These are phyloP conservation scores for Boletus barrowsii DNA, from an alignment of 768 basidiomycete species.

Conservation along the genomic window DNA sequence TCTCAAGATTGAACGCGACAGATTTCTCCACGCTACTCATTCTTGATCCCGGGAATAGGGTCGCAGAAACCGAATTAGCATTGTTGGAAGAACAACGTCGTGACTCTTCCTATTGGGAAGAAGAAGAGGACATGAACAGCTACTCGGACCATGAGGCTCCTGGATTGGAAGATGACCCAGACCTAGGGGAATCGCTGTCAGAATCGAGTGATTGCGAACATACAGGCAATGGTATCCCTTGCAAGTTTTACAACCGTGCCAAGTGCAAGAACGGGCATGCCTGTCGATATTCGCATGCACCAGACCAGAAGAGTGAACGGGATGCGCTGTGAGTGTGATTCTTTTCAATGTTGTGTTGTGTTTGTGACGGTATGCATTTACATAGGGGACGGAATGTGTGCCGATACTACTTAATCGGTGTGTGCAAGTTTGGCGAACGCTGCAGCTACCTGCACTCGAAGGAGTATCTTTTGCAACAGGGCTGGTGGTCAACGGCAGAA, in stretches of 20 bases:
- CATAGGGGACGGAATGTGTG: conserved; percentile 54
- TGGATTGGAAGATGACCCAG: conserved; percentile 24
- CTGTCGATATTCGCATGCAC: conserved; percentile 52
- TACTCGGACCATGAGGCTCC: conserved; percentile 18
- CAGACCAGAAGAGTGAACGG: conserved; percentile 52
- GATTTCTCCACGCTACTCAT: conserved; percentile 28
- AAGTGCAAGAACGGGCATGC: conserved; percentile 42
- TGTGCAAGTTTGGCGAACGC: conserved; percentile 38
- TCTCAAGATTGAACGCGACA: conserved; percentile 1
- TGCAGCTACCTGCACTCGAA: conserved; percentile 52
- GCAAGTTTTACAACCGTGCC: conserved; percentile 55
- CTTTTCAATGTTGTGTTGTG: neutral
- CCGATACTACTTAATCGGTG: conserved; percentile 36
- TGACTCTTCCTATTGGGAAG: neutral
- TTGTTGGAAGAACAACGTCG: neutral
- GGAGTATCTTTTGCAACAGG: conserved; percentile 38
- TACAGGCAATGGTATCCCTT: conserved; percentile 49
- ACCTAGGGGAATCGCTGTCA: conserved; percentile 40
- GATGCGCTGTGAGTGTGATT: conserved; percentile 46
- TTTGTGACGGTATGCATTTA: neutral
- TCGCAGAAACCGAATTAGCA: conserved; percentile 18
- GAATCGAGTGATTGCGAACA: conserved; percentile 57
- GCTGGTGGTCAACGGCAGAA: conserved; percentile 44
- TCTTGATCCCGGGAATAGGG: conserved; percentile 26
- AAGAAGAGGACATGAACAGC: neutral